Percentiles rank a stretch among this genome's conserved stretches.
phyloP scores from a whole-genome alignment of 148 eudicot species.

The Diospyros kaki region DNA sequence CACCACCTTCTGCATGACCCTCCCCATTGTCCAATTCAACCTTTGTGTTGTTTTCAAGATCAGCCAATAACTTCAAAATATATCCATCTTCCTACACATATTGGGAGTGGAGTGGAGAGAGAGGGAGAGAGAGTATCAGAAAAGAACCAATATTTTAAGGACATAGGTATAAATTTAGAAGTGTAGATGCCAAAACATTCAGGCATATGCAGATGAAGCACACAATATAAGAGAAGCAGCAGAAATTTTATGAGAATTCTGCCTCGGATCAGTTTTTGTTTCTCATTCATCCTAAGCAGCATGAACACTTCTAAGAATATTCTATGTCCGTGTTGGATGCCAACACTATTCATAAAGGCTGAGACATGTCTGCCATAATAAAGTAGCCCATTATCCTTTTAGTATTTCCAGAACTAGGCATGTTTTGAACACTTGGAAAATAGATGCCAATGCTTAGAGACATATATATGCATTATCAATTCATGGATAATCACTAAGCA shows the following conservation, averaged over 20 bases:
- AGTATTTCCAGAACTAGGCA: too few species aligned
- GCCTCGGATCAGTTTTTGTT: background rate
- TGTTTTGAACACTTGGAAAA: too few species aligned
- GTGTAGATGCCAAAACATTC: background rate
- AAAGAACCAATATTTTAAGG: background rate
- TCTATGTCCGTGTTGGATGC: too few species aligned
- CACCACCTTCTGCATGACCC: slow-evolving; percentile 36
- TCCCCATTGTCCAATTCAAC: slow-evolving; percentile 29
- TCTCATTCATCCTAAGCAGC: background rate
- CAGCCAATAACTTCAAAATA: slow-evolving; percentile 34
- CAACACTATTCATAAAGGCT: too few species aligned
- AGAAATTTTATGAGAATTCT: background rate
- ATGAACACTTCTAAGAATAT: background rate
- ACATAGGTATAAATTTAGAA: background rate
- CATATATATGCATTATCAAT: too few species aligned
- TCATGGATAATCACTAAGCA: too few species aligned
- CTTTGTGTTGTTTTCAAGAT: slow-evolving; percentile 28
- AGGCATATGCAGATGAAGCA: background rate
- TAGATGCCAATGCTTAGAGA: too few species aligned
- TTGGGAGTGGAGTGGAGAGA: background rate
- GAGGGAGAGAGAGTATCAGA: slow-evolving; percentile 12
- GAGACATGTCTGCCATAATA: too few species aligned
- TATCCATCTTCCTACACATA: slow-evolving; percentile 52
- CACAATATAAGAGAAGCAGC: background rate
- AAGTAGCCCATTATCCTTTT: too few species aligned